A percentile compares a stretch with the other conserved stretches of the same genome.
phyloP scores from a whole-genome alignment of 78 protist species.

The Dictyostelium discoideum region dicty_2.7 NC_007088.5:4941501-4942000 shows the following conservation, averaged over 20 bases:
- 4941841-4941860: not conserved
- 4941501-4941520: constrained; percentile 31
- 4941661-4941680: constrained; percentile 58
- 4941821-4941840: not conserved
- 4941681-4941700: not conserved
- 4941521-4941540: not conserved
- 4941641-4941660: constrained; percentile 60
- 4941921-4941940: not conserved
- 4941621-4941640: constrained; percentile 22
- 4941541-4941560: not conserved
- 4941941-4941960: not conserved
- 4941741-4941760: too few species aligned
- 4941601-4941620: constrained; percentile 33
- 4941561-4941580: constrained; percentile 19
- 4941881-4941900: not conserved
- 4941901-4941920: not conserved
- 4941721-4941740: not conserved
- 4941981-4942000: not conserved
- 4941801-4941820: not conserved
- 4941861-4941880: constrained; percentile 10
- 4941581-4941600: constrained; percentile 18
- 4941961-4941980: not conserved
- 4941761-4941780: too few species aligned
- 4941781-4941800: not conserved
- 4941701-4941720: not conserved